Evolutionary conservation across 2,329 filamentous ascomycete genomes (phyloP).

Genomic region (Aspergillus hortae): DNA sequence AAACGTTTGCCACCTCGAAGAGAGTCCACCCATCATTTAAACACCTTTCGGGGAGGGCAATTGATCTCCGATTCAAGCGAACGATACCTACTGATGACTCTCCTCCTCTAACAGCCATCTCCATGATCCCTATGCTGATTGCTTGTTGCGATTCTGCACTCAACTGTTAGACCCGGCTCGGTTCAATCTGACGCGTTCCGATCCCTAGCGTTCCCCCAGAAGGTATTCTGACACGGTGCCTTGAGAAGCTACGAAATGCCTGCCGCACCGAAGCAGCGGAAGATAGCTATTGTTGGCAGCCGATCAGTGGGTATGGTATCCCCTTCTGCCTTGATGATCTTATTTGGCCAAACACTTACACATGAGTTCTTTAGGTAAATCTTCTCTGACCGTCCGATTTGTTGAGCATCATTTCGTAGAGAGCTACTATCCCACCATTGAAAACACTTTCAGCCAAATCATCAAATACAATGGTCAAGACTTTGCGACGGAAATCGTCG

Average conservation of each 20-base stretch:
- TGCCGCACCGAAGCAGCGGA: conserved; percentile 77
- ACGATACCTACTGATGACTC: no score
- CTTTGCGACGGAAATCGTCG: conserved; percentile 93
- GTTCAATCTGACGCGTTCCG: not conserved
- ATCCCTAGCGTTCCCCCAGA: not conserved
- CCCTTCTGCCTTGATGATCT: not conserved
- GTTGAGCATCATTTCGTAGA: conserved; percentile 98
- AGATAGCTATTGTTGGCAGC: conserved; percentile 93
- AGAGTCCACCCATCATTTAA: conserved; percentile 5
- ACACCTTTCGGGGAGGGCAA: not conserved
- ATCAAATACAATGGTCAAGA: conserved; percentile 92
- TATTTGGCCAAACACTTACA: not conserved
- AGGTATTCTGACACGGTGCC: not conserved
- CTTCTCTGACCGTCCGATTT: conserved; percentile 92
- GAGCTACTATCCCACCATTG: conserved; percentile 98
- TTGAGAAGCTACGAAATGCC: conserved; percentile 51
- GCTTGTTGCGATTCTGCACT: not conserved
- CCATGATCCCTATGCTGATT: no score
- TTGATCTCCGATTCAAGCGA: no score
- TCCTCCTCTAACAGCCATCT: no score
- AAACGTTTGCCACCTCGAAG: conserved; percentile 15
- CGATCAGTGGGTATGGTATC: conserved; percentile 72
- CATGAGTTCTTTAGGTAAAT: conserved; percentile 68
- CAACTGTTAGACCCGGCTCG: not conserved
- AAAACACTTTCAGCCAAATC: conserved; percentile 96